phyloP scores from a whole-genome alignment of 495 filamentous ascomycete species.

The Aspergillus wentii region DNA sequence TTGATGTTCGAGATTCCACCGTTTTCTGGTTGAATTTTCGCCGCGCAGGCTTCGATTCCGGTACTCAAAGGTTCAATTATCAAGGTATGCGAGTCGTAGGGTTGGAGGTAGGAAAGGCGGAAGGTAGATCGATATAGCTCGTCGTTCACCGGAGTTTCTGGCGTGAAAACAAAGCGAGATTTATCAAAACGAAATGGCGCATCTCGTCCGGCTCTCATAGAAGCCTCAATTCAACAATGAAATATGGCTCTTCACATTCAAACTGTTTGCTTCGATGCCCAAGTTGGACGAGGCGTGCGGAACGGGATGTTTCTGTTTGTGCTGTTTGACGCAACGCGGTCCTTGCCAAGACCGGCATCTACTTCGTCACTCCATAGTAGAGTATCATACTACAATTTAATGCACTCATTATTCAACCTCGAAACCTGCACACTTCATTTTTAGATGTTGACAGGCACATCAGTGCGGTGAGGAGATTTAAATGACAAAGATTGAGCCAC shows the following conservation, averaged over 20 bases:
- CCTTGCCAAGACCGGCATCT: not conserved
- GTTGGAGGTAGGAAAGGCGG: not conserved
- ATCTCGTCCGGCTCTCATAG: conserved; percentile 1
- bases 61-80: not conserved
- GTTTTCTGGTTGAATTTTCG: not conserved
- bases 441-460: no score
- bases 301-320: conserved; percentile 12
- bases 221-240: no score
- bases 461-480: no score
- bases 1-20: not conserved
- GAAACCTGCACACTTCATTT: no score
- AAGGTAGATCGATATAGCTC: no score
- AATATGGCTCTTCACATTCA: no score
- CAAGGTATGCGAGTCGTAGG: not conserved
- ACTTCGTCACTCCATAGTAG: not conserved
- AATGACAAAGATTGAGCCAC: conserved; percentile 6
- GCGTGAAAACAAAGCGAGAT: not conserved
- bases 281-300: no score
- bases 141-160: conserved; percentile 1
- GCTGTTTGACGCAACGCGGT: conserved; percentile 10
- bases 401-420: no score
- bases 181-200: not conserved
- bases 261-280: no score
- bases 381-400: no score
- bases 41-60: not conserved